Percentiles rank a stretch among this genome's conserved stretches.
Evolutionary conservation across 352 stramenopile species (phyloP).

Genomic region (Elongisporangium anandrum): DNA sequence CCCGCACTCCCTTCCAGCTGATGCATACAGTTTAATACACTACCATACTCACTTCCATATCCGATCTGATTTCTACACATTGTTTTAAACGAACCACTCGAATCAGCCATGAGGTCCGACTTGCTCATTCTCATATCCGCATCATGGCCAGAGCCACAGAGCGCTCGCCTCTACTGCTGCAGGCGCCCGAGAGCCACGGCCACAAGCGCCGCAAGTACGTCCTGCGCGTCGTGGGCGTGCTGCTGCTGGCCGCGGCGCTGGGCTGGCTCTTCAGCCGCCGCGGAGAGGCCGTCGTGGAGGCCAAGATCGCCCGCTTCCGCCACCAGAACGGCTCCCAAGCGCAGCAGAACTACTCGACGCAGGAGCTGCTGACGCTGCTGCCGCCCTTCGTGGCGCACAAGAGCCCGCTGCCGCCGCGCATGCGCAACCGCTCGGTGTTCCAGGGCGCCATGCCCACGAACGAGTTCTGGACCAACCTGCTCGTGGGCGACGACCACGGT

Average conservation of each 20-base stretch:
- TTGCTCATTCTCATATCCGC: not conserved
- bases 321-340: not conserved
- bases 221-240: not conserved
- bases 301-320: not conserved
- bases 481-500: constrained; percentile 71
- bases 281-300: not conserved
- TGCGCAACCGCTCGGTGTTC: constrained; percentile 43
- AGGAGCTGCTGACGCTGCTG: constrained; percentile 46
- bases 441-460: constrained; percentile 74
- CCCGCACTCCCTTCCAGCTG: not conserved
- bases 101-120: not conserved
- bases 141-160: not conserved
- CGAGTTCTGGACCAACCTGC: constrained; percentile 88
- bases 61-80: not conserved
- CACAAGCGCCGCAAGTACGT: not conserved
- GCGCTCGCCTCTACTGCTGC: not conserved
- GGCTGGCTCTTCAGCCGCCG: not conserved
- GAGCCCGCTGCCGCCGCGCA: constrained; percentile 57
- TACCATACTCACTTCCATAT: not conserved
- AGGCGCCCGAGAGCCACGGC: not conserved
- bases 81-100: not conserved
- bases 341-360: not conserved
- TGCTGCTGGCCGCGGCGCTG: not conserved
- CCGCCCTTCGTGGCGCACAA: constrained; percentile 49
- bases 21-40: not conserved